Evolutionary conservation across 2,329 filamentous ascomycete species (phyloP).

Genomic region (Colletotrichum sp.): DNA sequence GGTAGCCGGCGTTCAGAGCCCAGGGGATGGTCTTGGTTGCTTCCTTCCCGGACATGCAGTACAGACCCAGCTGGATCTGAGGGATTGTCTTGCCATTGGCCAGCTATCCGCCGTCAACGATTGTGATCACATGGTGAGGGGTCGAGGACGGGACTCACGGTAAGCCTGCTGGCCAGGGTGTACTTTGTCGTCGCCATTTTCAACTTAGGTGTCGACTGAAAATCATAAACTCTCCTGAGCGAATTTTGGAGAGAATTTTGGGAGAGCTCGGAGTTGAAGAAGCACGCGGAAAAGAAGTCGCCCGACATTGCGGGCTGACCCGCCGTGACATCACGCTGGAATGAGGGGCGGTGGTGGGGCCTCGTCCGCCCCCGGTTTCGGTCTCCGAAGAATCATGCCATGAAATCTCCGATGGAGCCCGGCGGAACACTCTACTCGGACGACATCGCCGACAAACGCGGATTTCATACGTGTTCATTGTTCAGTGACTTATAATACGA

Average conservation of each 20-base stretch:
- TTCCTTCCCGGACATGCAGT: conserved; percentile 70
- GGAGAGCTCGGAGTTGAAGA: not conserved
- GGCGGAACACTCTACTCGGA: not conserved
- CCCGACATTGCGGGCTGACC: conserved; percentile 3
- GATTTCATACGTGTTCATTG: no score
- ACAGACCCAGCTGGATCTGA: conserved; percentile 76
- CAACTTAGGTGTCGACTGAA: not conserved
- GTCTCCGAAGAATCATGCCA: conserved; percentile 4
- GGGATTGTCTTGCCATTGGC: conserved; percentile 72
- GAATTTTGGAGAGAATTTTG: not conserved
- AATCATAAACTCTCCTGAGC: not conserved
- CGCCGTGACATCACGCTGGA: conserved; percentile 21
- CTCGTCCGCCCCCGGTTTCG: conserved; percentile 8
- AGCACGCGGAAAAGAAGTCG: not conserved
- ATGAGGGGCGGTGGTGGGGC: conserved; percentile 12
- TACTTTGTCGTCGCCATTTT: conserved; percentile 9
- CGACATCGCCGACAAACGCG: not conserved
- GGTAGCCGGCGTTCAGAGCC: conserved; percentile 60
- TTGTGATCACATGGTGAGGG: not conserved
- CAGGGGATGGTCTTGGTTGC: conserved; percentile 61
- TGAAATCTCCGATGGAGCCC: not conserved
- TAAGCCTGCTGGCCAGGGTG: conserved; percentile 9
- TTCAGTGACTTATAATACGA: no score
- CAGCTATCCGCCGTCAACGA: conserved; percentile 43
- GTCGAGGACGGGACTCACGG: not conserved